Evolutionary conservation across 108 stramenopile species (phyloP), one percentile per base, ranked within the genome.

Genomic region (Nitzschia sp.): DNA sequence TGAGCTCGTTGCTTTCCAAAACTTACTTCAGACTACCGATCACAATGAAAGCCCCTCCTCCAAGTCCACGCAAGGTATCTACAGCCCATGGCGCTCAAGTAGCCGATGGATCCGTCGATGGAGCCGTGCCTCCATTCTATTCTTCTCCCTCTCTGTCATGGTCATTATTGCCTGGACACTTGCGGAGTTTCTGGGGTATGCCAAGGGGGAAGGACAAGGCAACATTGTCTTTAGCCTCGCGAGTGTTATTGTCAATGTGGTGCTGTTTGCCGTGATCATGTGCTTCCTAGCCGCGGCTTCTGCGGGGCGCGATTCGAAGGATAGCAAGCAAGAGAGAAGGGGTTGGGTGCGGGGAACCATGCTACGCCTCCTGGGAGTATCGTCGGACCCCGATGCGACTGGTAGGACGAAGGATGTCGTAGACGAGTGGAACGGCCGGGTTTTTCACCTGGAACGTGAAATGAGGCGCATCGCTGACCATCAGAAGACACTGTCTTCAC

Each of bases 1-100:
- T 2, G 85, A 86, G 67, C 70, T 86, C 13, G 81, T 80, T 33
- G 80, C 79, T n/a, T 86, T 86, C 56, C 82, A 86, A 47, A 70
- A 74, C 29, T 65, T 85, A 13, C 68, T 85, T 27, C 55, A 79
- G 15, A 72, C 35, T 24, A 56, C 49, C 18, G 24, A 47, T 58
- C 45, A 29, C 5, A 49, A 56, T 6, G 38, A 55, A 11, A 51
- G 23, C 23, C n/a, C n/a, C n/a, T 32, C 27, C 34, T 18, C 32
- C 64, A 30, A 23, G 3, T 23, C 38, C 6, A 30, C 5, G 25
- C 35, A 42, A 38, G 33, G 34, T 13, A 24, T 76, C 15, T 78
- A 70, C 58, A 75, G 75, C 48, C 45, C 33, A 0, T 79, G 69
- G 66, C 69, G 77, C 59, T 51, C 38, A 4, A 64, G 64, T 17